Evolutionary conservation across 1,284 basidiomycete genomes (phyloP).

Genomic region (Neonothopanus nambi): DNA sequence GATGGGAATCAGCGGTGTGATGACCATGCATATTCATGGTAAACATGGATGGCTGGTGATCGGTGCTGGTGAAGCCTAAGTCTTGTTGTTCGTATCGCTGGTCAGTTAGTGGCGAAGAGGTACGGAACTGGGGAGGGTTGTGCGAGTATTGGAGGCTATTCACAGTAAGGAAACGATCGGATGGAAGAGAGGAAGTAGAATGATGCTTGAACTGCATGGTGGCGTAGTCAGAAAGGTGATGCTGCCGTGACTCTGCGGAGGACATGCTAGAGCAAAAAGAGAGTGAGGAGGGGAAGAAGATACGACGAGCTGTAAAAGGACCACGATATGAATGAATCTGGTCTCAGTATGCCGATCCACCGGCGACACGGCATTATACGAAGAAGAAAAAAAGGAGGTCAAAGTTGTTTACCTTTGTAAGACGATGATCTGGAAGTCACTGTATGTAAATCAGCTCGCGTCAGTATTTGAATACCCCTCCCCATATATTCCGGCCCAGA

Average conservation of each 20-base stretch:
- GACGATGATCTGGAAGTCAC: constrained; percentile 8
- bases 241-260: constrained; percentile 1
- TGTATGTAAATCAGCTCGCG: constrained; percentile 9
- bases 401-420: not conserved
- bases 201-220: not conserved
- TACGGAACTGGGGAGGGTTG: not conserved
- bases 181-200: not conserved
- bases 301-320: not conserved
- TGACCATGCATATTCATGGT: too few species aligned
- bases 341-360: constrained; percentile 8
- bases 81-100: too few species aligned
- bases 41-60: too few species aligned
- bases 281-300: constrained; percentile 1
- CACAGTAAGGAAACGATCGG: not conserved
- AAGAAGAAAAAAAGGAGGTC: not conserved
- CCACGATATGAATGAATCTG: constrained; percentile 2
- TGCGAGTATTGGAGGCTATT: constrained; percentile 2
- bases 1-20: not conserved
- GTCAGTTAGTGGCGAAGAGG: not conserved
- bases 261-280: not conserved
- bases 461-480: constrained; percentile 4
- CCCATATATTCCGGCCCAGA: not conserved
- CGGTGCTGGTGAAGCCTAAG: too few species aligned
- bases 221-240: not conserved
- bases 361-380: too few species aligned